These are phyloP conservation scores for Anacardium occidentale DNA, from an alignment of 345 rosid genomes.

Conservation along the genomic window DNA sequence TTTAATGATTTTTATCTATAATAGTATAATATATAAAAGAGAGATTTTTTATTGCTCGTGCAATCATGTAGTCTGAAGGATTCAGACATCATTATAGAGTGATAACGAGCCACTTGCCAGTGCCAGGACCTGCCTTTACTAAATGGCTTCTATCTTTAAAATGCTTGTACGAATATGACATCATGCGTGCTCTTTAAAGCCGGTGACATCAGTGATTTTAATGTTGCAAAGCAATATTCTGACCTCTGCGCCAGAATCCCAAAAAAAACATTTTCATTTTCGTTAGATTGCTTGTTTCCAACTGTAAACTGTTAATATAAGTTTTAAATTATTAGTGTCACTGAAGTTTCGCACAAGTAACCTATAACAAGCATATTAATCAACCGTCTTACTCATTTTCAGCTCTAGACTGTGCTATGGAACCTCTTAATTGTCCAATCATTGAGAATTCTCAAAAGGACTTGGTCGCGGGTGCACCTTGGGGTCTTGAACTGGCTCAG, in stretches of 20 bases:
- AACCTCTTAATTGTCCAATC: constrained; percentile 54
- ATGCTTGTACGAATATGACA: too few species aligned
- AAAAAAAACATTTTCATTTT: background rate
- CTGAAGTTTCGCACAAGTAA: background rate
- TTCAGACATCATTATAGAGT: too few species aligned
- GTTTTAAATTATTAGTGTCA: background rate
- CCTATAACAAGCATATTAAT: background rate
- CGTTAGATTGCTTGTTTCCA: background rate
- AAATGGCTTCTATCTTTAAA: too few species aligned
- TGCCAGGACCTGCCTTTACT: too few species aligned
- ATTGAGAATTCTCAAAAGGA: constrained; percentile 61
- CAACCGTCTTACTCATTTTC: background rate
- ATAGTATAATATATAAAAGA: too few species aligned
- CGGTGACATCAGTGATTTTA: too few species aligned
- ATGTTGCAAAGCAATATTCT: background rate
- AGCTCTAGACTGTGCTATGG: constrained; percentile 60
- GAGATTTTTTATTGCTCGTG: too few species aligned
- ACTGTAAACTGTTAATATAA: background rate
- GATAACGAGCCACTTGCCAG: too few species aligned
- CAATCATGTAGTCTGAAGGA: too few species aligned
- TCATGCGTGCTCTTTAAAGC: too few species aligned
- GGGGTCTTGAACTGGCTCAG: constrained; percentile 96
- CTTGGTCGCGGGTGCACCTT: constrained; percentile 72
- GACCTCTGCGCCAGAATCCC: background rate
- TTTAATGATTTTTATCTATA: too few species aligned